phyloP scores from a whole-genome alignment of 768 basidiomycete species.

The Mycena rebaudengoi region DNA sequence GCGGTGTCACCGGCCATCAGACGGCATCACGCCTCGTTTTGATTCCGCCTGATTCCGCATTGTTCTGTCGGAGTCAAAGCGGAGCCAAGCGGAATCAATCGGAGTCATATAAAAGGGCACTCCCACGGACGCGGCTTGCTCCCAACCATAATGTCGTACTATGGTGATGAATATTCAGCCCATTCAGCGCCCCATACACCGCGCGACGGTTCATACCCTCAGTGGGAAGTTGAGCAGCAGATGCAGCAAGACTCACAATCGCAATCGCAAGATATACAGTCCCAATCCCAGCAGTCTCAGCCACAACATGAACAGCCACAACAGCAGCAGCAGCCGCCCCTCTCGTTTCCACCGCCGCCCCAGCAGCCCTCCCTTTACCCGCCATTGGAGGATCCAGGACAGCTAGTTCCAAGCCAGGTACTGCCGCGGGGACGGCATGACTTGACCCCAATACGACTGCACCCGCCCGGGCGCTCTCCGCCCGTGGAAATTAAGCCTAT shows the following conservation, averaged over 20 bases:
- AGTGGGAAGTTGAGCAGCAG: constrained; percentile 37
- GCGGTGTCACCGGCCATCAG: no score
- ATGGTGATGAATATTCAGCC: constrained; percentile 48
- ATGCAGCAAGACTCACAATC: constrained; percentile 31
- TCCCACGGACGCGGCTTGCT: constrained; percentile 34
- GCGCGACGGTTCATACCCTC: constrained; percentile 44
- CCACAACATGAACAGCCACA: constrained; percentile 12
- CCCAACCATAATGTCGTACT: constrained; percentile 57
- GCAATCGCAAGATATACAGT: no score
- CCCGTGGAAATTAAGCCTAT: constrained; percentile 32
- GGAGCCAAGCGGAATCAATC: constrained; percentile 26
- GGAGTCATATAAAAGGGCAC: constrained; percentile 45
- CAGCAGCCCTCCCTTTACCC: background rate
- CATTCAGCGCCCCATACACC: constrained; percentile 60
- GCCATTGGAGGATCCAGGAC: constrained; percentile 25
- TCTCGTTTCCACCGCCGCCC: background rate
- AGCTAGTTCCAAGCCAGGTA: constrained; percentile 40
- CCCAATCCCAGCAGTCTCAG: constrained; percentile 33
- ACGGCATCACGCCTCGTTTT: no score
- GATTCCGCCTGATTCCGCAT: no score
- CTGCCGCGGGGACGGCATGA: constrained; percentile 33
- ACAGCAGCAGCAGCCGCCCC: constrained; percentile 9
- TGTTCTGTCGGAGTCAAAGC: background rate
- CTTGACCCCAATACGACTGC: constrained; percentile 41
- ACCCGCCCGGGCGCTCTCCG: constrained; percentile 30